Evolutionary conservation across 805 yeast genomes (phyloP), one percentile per base, ranked within the genome.

Genomic region (Kodamaea sagamina): DNA sequence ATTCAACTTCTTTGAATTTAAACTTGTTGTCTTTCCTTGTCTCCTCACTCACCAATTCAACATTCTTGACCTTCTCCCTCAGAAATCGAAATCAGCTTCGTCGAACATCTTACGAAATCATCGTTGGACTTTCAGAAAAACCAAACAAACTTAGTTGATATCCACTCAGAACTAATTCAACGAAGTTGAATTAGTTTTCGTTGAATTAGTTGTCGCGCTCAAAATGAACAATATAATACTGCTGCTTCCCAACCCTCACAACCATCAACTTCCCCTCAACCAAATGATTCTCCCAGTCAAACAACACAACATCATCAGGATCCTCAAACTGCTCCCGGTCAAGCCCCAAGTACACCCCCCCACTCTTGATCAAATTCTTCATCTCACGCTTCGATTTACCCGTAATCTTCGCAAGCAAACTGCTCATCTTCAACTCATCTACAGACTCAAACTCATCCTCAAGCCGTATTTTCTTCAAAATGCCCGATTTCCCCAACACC

Each of bases 181-280:
- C n/a, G n/a, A n/a, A n/a, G n/a, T n/a, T n/a, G n/a, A n/a, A n/a
- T n/a, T n/a, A n/a, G n/a, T n/a, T n/a, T n/a, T n/a, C n/a, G n/a
- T n/a, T n/a, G n/a, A n/a, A n/a, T n/a, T n/a, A n/a, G n/a, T n/a
- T n/a, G n/a, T n/a, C n/a, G n/a, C n/a, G n/a, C n/a, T n/a, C n/a
- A 29, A 29, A 29, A 29, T 29, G 17, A 13, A 81, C 74, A 17
- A 83, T 77, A 55, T 72, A 68, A 55, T 81, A 82, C 47, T 78
- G 78, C 36, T 76, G 78, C 58, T 90, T 92, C 1, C 97, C 98
- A 6, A 82, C 62, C 52, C 95, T 74, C 13, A 90, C 58, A 28
- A 89, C 62, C 46, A 92, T 63, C 28, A 89, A 63, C 44, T 72
- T 73, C 9, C 66, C 79, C 27, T 79, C 90, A 4, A 86, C 70